A percentile compares a stretch with the other conserved stretches of the same genome.
phyloP scores from a whole-genome alignment of 768 basidiomycete genomes.

The Brasilioporus rufonigricans region DNA sequence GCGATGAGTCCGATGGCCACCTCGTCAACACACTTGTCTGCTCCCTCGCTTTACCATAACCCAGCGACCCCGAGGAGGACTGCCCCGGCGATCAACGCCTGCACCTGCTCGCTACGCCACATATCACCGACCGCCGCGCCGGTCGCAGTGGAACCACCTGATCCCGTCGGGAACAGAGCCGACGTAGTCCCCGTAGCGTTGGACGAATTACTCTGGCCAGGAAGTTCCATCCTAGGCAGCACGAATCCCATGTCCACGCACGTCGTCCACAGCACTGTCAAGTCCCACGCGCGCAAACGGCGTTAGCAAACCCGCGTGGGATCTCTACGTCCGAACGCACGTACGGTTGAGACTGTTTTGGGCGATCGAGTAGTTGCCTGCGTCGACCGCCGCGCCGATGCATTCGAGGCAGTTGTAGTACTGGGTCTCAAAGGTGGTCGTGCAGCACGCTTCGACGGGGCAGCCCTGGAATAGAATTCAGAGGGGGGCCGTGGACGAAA shows the following conservation, averaged over 20 bases:
- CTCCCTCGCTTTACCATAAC: conserved; percentile 8
- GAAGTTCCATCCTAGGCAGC: conserved; percentile 22
- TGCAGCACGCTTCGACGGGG: conserved; percentile 37
- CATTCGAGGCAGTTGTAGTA: conserved; percentile 46
- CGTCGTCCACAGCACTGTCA: conserved; percentile 23
- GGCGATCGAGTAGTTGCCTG: conserved; percentile 26
- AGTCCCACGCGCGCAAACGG: not conserved
- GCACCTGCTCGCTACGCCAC: not conserved
- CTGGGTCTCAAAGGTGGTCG: conserved; percentile 34
- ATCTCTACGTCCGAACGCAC: no score
- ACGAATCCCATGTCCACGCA: conserved; percentile 27
- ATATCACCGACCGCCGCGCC: not conserved
- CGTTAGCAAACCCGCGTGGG: no score
- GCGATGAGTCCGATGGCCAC: not conserved
- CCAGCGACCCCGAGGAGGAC: conserved; percentile 6
- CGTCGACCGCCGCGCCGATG: conserved; percentile 27
- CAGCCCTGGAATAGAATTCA: no score
- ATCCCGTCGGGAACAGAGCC: not conserved
- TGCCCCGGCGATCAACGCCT: conserved; percentile 1
- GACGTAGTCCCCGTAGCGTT: not conserved
- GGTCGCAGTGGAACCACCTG: not conserved
- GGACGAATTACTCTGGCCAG: conserved; percentile 25
- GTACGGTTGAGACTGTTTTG: conserved; percentile 38
- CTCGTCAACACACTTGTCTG: not conserved
- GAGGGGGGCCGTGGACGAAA: not conserved